These are phyloP conservation scores for Leishmania gerbilli DNA, from an alignment of 208 protist genomes.

Conservation along the genomic window DNA sequence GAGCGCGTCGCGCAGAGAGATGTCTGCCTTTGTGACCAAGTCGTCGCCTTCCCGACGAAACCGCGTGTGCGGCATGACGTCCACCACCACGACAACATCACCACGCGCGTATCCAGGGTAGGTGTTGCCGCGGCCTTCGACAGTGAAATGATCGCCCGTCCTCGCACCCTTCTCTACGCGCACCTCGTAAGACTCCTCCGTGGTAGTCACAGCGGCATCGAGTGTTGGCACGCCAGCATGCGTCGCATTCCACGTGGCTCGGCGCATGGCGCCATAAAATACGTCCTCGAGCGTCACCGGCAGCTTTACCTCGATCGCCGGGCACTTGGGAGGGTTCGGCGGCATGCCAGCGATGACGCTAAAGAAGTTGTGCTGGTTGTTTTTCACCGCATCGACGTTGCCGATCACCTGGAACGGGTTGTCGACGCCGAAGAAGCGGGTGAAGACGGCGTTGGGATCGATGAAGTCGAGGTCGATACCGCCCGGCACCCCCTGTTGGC, in stretches of 20 bases:
- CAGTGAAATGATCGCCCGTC: slow-evolving; percentile 62
- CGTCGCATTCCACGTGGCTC: slow-evolving; percentile 55
- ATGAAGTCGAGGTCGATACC: slow-evolving; percentile 77
- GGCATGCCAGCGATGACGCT: slow-evolving; percentile 58
- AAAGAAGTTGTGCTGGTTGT: slow-evolving; percentile 88
- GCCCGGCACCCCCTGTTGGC: slow-evolving; percentile 71
- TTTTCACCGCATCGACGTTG: slow-evolving; percentile 61
- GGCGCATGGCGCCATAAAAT: slow-evolving; percentile 81
- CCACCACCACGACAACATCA: slow-evolving; percentile 71
- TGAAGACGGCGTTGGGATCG: slow-evolving; percentile 84
- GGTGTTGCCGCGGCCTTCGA: slow-evolving; percentile 69
- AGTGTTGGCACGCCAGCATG: slow-evolving; percentile 23
- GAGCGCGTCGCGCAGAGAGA: slow-evolving; percentile 82
- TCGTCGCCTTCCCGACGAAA: slow-evolving; percentile 89
- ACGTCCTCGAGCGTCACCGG: slow-evolving; percentile 84
- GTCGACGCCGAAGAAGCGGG: slow-evolving; percentile 87
- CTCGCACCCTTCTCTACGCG: slow-evolving; percentile 71
- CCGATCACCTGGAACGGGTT: slow-evolving; percentile 90
- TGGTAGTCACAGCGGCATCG: slow-evolving; percentile 30
- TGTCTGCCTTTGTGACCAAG: slow-evolving; percentile 60
- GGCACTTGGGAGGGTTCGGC: slow-evolving; percentile 53
- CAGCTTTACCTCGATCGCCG: slow-evolving; percentile 59
- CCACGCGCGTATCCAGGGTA: slow-evolving; percentile 59
- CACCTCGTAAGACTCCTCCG: slow-evolving; percentile 62
- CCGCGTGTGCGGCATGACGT: slow-evolving; percentile 65